Evolutionary conservation across 139 green algal genomes (phyloP).

Genomic region (Coelastrella sp.): DNA sequence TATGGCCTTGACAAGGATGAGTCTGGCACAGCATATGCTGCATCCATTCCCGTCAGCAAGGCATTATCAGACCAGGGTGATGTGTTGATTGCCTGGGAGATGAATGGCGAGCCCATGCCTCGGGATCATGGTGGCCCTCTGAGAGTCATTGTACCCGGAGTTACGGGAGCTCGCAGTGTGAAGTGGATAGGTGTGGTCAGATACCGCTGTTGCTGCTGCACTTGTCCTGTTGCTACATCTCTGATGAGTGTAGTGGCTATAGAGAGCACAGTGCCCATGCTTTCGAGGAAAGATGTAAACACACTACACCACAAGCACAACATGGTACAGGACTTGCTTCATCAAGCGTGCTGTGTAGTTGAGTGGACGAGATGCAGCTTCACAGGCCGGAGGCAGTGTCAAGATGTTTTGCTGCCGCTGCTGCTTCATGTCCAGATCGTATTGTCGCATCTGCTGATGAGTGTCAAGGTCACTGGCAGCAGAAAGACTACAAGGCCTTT

Average conservation of each 20-base stretch:
- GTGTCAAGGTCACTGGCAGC: constrained; percentile 81
- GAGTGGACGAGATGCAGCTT: background rate
- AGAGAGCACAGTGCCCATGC: too few species aligned
- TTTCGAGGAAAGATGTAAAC: too few species aligned
- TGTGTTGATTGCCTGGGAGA: constrained; percentile 93
- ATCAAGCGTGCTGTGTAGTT: too few species aligned
- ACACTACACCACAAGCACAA: too few species aligned
- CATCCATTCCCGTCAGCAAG: constrained; percentile 81
- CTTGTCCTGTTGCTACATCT: too few species aligned
- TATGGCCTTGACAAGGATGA: constrained; percentile 77
- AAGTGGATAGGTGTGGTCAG: constrained; percentile 88
- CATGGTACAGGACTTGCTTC: too few species aligned
- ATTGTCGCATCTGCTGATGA: constrained; percentile 72
- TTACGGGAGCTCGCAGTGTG: constrained; percentile 80
- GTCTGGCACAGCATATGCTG: constrained; percentile 62
- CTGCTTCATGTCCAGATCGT: constrained; percentile 32
- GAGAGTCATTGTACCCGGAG: constrained; percentile 80
- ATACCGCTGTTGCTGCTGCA: too few species aligned
- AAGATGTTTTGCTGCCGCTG: background rate
- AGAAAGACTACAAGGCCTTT: constrained; percentile 94
- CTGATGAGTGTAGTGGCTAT: too few species aligned
- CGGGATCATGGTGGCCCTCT: constrained; percentile 87
- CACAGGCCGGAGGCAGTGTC: background rate
- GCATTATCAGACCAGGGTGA: constrained; percentile 63
- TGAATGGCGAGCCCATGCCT: constrained; percentile 89